These are phyloP conservation scores for Globisporangium camurandrum DNA, from an alignment of 352 stramenopile species.

Conservation along the genomic window DNA sequence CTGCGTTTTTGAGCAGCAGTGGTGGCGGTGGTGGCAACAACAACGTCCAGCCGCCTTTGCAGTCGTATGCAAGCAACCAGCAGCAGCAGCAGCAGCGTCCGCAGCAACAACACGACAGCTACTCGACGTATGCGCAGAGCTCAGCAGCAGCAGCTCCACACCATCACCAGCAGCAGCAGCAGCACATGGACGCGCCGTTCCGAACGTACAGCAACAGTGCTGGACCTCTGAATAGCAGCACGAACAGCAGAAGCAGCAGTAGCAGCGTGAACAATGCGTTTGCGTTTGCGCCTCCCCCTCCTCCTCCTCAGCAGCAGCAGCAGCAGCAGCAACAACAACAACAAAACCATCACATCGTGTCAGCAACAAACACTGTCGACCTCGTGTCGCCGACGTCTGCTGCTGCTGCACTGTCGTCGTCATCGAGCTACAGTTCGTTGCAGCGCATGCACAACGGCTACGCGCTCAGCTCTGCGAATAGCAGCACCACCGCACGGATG, in stretches of 20 bases:
- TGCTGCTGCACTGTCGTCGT: slow-evolving; percentile 10
- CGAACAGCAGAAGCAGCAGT: not conserved
- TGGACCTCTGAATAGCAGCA: not conserved
- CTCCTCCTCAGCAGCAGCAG: no score
- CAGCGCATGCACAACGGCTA: slow-evolving; percentile 14
- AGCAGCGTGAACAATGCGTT: not conserved
- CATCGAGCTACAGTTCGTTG: slow-evolving; percentile 12
- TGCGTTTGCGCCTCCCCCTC: not conserved
- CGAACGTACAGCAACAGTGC: slow-evolving; percentile 2
- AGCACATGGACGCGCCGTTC: slow-evolving; percentile 10
- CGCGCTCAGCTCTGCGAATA: slow-evolving; percentile 2
- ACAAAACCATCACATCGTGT: no score
- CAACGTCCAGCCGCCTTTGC: not conserved
- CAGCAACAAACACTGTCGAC: slow-evolving; percentile 9
- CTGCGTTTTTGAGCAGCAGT: not conserved
- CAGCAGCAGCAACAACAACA: no score
- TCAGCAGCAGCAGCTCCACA: slow-evolving; percentile 27
- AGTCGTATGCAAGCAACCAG: slow-evolving; percentile 12
- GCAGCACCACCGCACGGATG: slow-evolving; percentile 2
- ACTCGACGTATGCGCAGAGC: slow-evolving; percentile 25
- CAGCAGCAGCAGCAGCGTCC: no score
- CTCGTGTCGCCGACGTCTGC: slow-evolving; percentile 6
- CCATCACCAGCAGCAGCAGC: slow-evolving; percentile 19
- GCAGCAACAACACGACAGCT: slow-evolving; percentile 9
- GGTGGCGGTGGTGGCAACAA: not conserved